Conservation (phyloP, 2,329 filamentous ascomycete genomes). For the Phyllosticta paracitricarpa region DNA sequence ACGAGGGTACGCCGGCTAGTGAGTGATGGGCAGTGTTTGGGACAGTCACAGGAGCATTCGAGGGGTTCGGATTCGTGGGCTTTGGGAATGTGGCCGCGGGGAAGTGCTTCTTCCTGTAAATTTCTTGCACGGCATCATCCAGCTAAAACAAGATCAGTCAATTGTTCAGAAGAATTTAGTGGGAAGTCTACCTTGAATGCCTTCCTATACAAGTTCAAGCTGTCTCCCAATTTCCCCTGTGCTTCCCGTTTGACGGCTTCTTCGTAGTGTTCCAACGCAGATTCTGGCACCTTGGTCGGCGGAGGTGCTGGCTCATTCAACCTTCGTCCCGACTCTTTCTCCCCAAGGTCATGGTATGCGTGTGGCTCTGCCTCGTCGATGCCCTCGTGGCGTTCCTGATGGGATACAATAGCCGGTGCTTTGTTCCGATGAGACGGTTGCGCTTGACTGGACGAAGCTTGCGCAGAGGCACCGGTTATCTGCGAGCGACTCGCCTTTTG, state of each 20-base stretch:
- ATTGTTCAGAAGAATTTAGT: constrained; percentile 10
- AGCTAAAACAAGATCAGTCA: constrained; percentile 45
- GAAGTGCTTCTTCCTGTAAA: constrained; percentile 88
- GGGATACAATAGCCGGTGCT: constrained; percentile 12
- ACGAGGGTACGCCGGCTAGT: constrained; percentile 44
- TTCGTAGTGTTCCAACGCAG: constrained; percentile 89
- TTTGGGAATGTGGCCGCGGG: constrained; percentile 47
- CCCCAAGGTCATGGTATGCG: constrained; percentile 36
- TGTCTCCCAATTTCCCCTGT: constrained; percentile 79
- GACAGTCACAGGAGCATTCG: constrained; percentile 42
- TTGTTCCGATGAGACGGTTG: constrained; percentile 16
- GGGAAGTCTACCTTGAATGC: constrained; percentile 64
- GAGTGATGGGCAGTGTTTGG: constrained; percentile 48
- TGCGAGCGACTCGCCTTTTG: constrained; percentile 2
- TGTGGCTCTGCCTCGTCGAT: constrained; percentile 30
- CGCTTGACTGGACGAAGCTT: constrained; percentile 13
- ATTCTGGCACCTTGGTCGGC: constrained; percentile 46
- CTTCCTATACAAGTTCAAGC: constrained; percentile 75
- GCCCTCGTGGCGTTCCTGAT: constrained; percentile 17
- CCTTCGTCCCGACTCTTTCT: constrained; percentile 34
- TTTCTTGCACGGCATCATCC: constrained; percentile 72
- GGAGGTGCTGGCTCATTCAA: constrained; percentile 31
- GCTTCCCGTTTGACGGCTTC: constrained; percentile 80
- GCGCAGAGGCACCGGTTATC: constrained; percentile 14
- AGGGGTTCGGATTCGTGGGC: constrained; percentile 39